phyloP scores from a whole-genome alignment of 805 yeast genomes.

The Starmerella potacharoeniae region DNA sequence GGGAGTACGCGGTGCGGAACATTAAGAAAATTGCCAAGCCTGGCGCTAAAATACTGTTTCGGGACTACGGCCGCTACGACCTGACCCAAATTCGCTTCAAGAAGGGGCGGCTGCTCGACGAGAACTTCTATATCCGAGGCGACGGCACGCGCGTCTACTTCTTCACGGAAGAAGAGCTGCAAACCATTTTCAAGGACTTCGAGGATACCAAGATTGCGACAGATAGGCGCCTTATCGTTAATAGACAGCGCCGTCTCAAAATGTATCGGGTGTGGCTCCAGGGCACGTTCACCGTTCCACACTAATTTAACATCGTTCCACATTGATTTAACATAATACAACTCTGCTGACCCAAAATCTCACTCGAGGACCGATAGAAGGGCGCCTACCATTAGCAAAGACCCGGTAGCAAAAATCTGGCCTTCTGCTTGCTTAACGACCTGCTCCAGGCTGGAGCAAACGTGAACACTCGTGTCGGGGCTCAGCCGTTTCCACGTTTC shows the following conservation, averaged over 20 bases:
- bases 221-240: constrained; percentile 81
- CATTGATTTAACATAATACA: neutral
- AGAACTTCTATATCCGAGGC: constrained; percentile 90
- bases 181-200: constrained; percentile 58
- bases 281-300: constrained; percentile 49
- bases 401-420: constrained; percentile 87
- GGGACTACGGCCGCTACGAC: constrained; percentile 95
- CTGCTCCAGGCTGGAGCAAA: constrained; percentile 66
- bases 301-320: constrained; percentile 5
- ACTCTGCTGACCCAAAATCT: neutral
- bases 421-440: constrained; percentile 39
- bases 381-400: constrained; percentile 91
- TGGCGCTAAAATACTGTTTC: constrained; percentile 77
- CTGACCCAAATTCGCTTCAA: constrained; percentile 91
- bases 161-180: constrained; percentile 86
- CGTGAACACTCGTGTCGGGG: constrained; percentile 32
- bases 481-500: constrained; percentile 53
- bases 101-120: constrained; percentile 73
- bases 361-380: constrained; percentile 68
- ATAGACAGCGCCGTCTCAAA: constrained; percentile 80
- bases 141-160: constrained; percentile 97
- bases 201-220: constrained; percentile 69
- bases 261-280: constrained; percentile 97
- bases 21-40: constrained; percentile 69
- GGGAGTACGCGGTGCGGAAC: constrained; percentile 71